phyloP scores from a whole-genome alignment of 768 basidiomycete genomes.

The Neoboletus magnificus region DNA sequence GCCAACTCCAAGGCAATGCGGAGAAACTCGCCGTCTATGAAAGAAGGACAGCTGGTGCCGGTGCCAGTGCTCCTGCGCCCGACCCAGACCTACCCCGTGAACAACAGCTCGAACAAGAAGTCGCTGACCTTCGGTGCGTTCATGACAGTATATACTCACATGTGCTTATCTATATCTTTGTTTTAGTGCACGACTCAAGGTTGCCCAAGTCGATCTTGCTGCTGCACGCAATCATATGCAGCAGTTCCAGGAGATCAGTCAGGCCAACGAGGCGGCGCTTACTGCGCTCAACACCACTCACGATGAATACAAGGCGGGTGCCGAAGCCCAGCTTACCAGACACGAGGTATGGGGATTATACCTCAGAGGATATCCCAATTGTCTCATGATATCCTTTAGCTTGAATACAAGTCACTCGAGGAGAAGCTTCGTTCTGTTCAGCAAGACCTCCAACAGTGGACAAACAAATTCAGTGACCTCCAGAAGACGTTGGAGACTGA shows the following conservation, averaged over 20 bases:
- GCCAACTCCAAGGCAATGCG: constrained; percentile 68
- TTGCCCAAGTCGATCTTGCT: constrained; percentile 73
- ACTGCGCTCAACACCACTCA: constrained; percentile 65
- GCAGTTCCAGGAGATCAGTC: constrained; percentile 84
- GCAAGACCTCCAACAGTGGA: constrained; percentile 50
- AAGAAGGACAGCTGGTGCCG: constrained; percentile 44
- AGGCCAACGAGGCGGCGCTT: constrained; percentile 77
- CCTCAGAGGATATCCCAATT: not conserved
- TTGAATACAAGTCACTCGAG: constrained; percentile 59
- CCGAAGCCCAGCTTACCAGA: constrained; percentile 63
- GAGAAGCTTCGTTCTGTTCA: constrained; percentile 55
- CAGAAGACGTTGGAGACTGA: constrained; percentile 68
- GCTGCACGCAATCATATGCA: constrained; percentile 68
- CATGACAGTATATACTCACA: not conserved
- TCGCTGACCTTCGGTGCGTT: constrained; percentile 77
- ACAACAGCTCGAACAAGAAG: constrained; percentile 78
- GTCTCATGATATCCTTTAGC: constrained; percentile 37
- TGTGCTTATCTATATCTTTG: not conserved
- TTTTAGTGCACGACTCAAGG: constrained; percentile 66
- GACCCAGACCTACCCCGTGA: constrained; percentile 58
- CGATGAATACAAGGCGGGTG: constrained; percentile 75
- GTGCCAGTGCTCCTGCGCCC: constrained; percentile 31
- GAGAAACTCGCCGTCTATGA: constrained; percentile 90
- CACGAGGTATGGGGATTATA: constrained; percentile 52
- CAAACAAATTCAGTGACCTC: constrained; percentile 50